These are phyloP conservation scores for Penicillium robsamsonii DNA, from an alignment of 495 filamentous ascomycete genomes.

Conservation along the genomic window DNA sequence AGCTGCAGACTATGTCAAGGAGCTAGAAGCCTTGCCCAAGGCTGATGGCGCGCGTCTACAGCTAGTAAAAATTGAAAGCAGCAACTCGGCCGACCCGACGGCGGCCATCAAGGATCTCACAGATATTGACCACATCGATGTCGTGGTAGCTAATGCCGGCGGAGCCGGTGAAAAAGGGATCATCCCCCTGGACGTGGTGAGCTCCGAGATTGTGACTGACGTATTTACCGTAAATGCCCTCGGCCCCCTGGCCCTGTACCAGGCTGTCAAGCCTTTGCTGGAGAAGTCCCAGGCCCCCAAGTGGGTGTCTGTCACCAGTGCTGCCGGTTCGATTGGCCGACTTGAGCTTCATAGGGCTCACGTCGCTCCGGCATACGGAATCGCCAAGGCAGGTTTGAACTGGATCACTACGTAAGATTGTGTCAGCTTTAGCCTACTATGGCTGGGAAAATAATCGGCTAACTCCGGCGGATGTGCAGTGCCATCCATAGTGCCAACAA, in stretches of 20 bases:
- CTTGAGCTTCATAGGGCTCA: background rate
- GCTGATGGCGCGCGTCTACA: background rate
- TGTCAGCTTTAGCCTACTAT: background rate
- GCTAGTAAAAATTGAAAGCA: background rate
- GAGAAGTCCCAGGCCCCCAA: background rate
- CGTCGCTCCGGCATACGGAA: background rate
- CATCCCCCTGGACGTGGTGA: background rate
- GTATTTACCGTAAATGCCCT: background rate
- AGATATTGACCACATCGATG: background rate
- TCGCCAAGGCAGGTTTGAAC: background rate
- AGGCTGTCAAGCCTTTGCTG: background rate
- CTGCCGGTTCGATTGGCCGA: background rate
- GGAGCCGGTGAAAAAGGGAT: background rate
- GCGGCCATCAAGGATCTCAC: background rate
- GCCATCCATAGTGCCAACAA: background rate
- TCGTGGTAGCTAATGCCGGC: background rate
- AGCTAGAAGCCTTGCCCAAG: background rate
- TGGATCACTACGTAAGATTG: background rate
- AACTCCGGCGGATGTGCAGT: background rate
- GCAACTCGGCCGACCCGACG: background rate
- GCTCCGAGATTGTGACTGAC: background rate
- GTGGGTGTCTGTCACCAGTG: background rate
- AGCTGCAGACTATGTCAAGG: background rate
- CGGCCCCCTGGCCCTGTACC: background rate
- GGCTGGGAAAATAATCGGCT: background rate